These are phyloP conservation scores for Bifiguratus adelaidae DNA, from an alignment of 192 early-diverging fungal genomes.

Conservation along the genomic window DNA sequence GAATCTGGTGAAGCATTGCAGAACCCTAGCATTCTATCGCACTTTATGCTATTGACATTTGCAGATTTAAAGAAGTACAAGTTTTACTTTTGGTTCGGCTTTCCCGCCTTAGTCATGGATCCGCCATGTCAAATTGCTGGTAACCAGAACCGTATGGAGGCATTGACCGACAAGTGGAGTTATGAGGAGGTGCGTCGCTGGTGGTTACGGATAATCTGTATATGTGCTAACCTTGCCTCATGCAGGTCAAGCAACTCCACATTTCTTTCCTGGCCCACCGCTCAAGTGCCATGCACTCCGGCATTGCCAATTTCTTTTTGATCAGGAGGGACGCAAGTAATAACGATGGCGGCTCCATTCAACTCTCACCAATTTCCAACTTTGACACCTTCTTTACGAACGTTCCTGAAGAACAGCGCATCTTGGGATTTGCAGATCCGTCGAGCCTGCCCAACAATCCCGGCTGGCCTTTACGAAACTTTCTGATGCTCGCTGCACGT, in stretches of 20 bases:
- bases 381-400: slow-evolving; percentile 41
- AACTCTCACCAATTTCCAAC: slow-evolving; percentile 33
- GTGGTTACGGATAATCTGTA: too few species aligned
- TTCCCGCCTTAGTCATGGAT: slow-evolving; percentile 73
- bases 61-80: slow-evolving; percentile 94
- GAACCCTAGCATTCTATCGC: slow-evolving; percentile 54
- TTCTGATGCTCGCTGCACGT: slow-evolving; percentile 52
- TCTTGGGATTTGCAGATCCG: slow-evolving; percentile 82
- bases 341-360: slow-evolving; percentile 10
- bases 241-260: slow-evolving; percentile 2
- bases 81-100: slow-evolving; percentile 92
- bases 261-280: slow-evolving; percentile 6
- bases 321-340: slow-evolving; percentile 5
- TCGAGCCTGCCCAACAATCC: slow-evolving; percentile 61
- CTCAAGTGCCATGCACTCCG: background rate
- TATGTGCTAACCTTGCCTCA: background rate
- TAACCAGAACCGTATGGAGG: slow-evolving; percentile 10
- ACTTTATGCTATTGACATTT: slow-evolving; percentile 80
- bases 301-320: slow-evolving; percentile 24
- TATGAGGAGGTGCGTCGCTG: background rate
- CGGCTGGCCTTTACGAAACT: slow-evolving; percentile 91
- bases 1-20: slow-evolving; percentile 46
- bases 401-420: slow-evolving; percentile 21
- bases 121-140: slow-evolving; percentile 40
- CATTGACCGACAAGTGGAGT: slow-evolving; percentile 9